Base-by-base conservation (phyloP, 495 filamentous ascomycete species). In the Glonium stellatum region DNA sequence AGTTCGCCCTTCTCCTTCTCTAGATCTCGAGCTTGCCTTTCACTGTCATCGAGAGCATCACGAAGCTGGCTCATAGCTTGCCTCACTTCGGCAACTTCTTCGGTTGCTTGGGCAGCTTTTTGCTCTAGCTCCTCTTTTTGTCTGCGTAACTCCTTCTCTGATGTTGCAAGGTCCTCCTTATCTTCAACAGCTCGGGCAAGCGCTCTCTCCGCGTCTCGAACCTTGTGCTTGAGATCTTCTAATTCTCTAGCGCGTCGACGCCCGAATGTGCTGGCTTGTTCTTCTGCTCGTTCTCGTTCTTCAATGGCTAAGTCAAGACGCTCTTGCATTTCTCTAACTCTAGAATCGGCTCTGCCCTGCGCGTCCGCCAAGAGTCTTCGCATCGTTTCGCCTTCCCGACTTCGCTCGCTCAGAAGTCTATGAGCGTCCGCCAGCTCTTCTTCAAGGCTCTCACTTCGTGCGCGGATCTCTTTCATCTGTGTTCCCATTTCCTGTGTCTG, bases 301-400 rank as follows among this genome's bases (percentile, higher is more conserved):
- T 97, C 90, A 50, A 92, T 79, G 0, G 90, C 90, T 0, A 86
- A 77, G 60, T 97, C 93, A 83, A 97, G 87, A 18, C 84, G 81
- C 65, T 91, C 87, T 66, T 90, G 87, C 83, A 95, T 91, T 63
- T 97, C 95, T 27, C 88, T 83, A 5, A 89, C 79, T 67, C 89
- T 87, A 37, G 78, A 75, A 37, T 96, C 91, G 11, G 93, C 80
- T 42, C 89, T 80, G 57, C 87, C 79, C 69, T 97, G 91, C 22
- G 90, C 89, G 58, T 97, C 93, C 48, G 84, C 86, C 8, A 98
- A 78, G 50, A 97, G 77, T 23, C 90, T 79, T 39, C 93, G 82
- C 92, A 98, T 97, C 1, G 90, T 97, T 72, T 98, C 92, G 2
- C 84, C 89, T 73, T 98, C 95, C 22, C 93, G 84, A n/a, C 88